Evolutionary conservation across 2,329 filamentous ascomycete species (phyloP), one percentile per base, ranked within the genome.

Genomic region (Xylaria sp.): DNA sequence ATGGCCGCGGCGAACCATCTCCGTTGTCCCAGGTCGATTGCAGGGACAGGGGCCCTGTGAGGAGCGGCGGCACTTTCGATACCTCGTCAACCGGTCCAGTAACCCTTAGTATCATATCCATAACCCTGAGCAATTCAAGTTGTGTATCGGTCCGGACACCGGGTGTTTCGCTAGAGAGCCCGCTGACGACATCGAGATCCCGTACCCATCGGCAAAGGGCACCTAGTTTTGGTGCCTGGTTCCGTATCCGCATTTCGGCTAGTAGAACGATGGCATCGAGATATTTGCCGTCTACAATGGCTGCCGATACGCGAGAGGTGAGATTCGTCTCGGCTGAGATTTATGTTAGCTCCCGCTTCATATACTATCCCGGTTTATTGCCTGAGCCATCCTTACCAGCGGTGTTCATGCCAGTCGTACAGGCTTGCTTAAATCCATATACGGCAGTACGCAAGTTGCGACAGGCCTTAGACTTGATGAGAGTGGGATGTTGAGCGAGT

Each of bases 171-270:
- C 3, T 70, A 7, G 88, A 88, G 8, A 92, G 80, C 1, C 90
- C 90, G 72, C 88, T 91, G 59, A 92, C 87, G 28, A 92, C 87
- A 74, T 92, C 90, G 31, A 92, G 81, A 75, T 92, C 90, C 66
- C 91, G 86, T 4, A 92, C 90, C 91, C 91, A 93, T 66, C 91
- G 87, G 77, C 90, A 92, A 8, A 92, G 79, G 1, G 90, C 89
- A 23, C 91, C 91, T 0, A 92, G 80, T 73, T 91, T 91, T 0
- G 90, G 90, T 20, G 87, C 85, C 70, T 92, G 85, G 2, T 84
- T 82, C n/a, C 90, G 83, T 20, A 92, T 88, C 37, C 86, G 84
- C 90, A 92, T 92, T 80, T 92, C 90, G 0, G 90, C 87, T 0
- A 93, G 84, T 15, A 92, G 77, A 18, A 92, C 85, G 61, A 85